These are phyloP conservation scores for Phytophthora europaea DNA, from an alignment of 352 stramenopile species.

Conservation along the genomic window DNA sequence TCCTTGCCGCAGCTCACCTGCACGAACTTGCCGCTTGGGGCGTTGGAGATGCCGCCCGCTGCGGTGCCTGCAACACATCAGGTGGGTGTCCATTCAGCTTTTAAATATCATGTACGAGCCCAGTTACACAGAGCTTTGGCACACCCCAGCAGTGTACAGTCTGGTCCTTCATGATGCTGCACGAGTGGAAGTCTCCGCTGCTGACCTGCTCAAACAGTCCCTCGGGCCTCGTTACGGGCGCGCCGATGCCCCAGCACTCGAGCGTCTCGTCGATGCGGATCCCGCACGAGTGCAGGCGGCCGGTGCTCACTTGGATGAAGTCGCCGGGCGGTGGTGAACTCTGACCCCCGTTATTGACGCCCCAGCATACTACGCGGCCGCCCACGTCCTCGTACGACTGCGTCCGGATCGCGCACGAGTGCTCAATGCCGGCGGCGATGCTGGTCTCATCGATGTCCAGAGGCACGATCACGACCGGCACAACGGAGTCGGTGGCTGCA, in stretches of 20 bases:
- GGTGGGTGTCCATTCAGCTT: not conserved
- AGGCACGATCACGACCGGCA: constrained; percentile 46
- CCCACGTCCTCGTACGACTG: constrained; percentile 73
- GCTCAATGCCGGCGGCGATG: constrained; percentile 79
- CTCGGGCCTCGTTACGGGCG: constrained; percentile 55
- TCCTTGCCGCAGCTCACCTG: constrained; percentile 84
- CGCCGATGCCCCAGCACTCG: constrained; percentile 78
- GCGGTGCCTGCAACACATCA: constrained; percentile 36
- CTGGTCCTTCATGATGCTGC: constrained; percentile 84
- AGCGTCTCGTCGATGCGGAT: constrained; percentile 83
- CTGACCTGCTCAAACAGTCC: constrained; percentile 88
- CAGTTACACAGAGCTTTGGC: not conserved
- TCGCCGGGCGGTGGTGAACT: constrained; percentile 54
- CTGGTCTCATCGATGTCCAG: constrained; percentile 83
- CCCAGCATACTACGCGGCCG: constrained; percentile 84
- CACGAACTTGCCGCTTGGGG: constrained; percentile 67
- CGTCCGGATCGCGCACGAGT: constrained; percentile 85
- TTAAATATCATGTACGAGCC: not conserved
- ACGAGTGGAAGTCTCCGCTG: constrained; percentile 85
- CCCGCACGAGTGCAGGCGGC: constrained; percentile 80
- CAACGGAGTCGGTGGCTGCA: not conserved
- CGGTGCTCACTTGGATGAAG: constrained; percentile 86
- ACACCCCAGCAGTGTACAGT: constrained; percentile 80
- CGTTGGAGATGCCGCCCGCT: constrained; percentile 41
- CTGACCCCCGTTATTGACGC: constrained; percentile 69